Base-by-base conservation (phyloP, 2,329 filamentous ascomycete species). In the Camptophora hylomeconis region DNA sequence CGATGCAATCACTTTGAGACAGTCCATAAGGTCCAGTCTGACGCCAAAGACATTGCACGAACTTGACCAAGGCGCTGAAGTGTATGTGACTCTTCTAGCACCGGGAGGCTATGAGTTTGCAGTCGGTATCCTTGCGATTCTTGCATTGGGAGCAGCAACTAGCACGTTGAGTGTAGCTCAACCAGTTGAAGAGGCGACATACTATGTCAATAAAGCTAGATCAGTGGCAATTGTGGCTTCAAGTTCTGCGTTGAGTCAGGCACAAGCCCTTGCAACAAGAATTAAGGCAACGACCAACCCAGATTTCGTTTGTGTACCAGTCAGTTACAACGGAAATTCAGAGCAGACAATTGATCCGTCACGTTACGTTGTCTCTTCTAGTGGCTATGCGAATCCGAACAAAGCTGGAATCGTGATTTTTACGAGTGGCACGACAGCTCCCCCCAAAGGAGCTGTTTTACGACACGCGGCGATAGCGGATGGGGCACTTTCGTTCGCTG, bases 21-120 rank as follows among this genome's bases (percentile, higher is more conserved):
- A 37, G 13, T 33, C 39, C 2, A 21, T 54, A 18, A 37, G 33
- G 8, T 24, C 27, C 5, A 36, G 6, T 4, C 31, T 45, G 14
- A 37, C 35, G 5, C 37, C 39, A 17, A 30, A 35, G 3, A 37
- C 30, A 2, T 17, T 43, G 12, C 29, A 39, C 11, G 41, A 47
- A 8, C 28, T 54, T 9, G 26, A 33, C 3, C 27, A 38, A 6
- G 46, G 48, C 12, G 34, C 45, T n/a, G 50, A 53, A 26, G 47
- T 53, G 7, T 52, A 44, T 33, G 45, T 54, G 31, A 50, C 46
- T 11, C 14, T 54, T 9, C 25, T 54, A 5, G 49, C 47, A 1
- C 49, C 50, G 0, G 51, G 50, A 11, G 52, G 52, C 0, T 54
- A 54, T 38, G 51, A 54, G 24, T 54, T 53, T 20, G 41, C 48